Evolutionary conservation across 2,329 filamentous ascomycete genomes (phyloP).

Genomic region (Neurospora sp.): DNA sequence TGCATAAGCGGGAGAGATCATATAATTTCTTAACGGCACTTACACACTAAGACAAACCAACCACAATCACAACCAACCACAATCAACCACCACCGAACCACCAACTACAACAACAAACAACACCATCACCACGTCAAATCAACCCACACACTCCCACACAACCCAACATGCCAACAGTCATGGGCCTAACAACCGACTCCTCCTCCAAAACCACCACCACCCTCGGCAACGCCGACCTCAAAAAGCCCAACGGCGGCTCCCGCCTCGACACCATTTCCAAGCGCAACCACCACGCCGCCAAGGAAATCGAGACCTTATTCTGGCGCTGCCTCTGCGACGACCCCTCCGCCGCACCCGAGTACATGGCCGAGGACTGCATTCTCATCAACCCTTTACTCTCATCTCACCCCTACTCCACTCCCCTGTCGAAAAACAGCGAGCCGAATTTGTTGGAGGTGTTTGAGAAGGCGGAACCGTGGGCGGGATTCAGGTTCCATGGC

Average conservation of each 20-base stretch:
- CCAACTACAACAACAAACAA: not conserved
- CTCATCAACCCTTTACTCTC: slow-evolving; percentile 27
- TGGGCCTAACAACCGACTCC: slow-evolving; percentile 24
- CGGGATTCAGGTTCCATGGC: slow-evolving; percentile 24
- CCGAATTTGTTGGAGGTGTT: slow-evolving; percentile 22
- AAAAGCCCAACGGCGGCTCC: slow-evolving; percentile 14
- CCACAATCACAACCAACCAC: not conserved
- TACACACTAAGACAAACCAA: not conserved
- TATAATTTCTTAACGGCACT: slow-evolving; percentile 1
- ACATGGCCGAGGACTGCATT: slow-evolving; percentile 28
- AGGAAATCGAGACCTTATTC: slow-evolving; percentile 28
- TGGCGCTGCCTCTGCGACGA: slow-evolving; percentile 29
- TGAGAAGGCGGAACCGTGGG: slow-evolving; percentile 18
- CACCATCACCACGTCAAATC: not conserved
- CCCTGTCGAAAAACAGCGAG: slow-evolving; percentile 20
- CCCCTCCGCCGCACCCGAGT: slow-evolving; percentile 25
- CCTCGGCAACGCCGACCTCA: not conserved
- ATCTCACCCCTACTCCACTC: slow-evolving; percentile 17
- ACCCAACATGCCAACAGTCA: slow-evolving; percentile 21
- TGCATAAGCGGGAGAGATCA: not conserved
- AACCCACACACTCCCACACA: not conserved
- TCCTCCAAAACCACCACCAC: slow-evolving; percentile 6
- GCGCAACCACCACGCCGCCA: slow-evolving; percentile 27
- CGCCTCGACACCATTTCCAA: slow-evolving; percentile 28
- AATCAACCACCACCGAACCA: not conserved